Conservation (phyloP, 257 asterid genomes). For the Fraxinus pennsylvanica region DNA sequence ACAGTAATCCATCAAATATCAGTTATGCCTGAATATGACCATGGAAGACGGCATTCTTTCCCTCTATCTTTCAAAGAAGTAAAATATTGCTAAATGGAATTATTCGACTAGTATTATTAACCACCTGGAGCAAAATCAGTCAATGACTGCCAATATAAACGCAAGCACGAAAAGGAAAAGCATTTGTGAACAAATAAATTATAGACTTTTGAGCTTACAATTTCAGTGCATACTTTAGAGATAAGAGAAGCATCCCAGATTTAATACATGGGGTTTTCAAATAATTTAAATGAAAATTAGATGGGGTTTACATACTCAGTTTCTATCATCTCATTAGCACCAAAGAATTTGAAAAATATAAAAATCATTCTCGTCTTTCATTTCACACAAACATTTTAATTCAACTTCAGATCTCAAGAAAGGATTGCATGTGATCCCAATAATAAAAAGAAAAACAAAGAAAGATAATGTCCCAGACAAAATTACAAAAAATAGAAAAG, state of each 20-base stretch:
- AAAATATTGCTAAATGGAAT: neutral
- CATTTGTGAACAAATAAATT: constrained; percentile 13
- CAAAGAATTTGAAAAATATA: neutral
- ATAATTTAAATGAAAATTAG: constrained; percentile 21
- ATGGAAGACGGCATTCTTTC: neutral
- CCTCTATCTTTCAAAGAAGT: neutral
- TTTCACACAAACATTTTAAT: constrained; percentile 28
- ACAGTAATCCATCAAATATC: neutral
- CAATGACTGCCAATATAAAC: neutral
- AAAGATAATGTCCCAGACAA: neutral
- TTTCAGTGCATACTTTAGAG: neutral
- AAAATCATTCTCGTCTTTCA: constrained; percentile 2
- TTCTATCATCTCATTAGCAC: constrained; percentile 23
- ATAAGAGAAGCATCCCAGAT: constrained; percentile 1
- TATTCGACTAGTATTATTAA: constrained; percentile 4
- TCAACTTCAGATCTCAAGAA: constrained; percentile 14
- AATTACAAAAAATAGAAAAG: neutral
- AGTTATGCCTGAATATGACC: neutral
- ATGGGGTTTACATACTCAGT: constrained; percentile 15
- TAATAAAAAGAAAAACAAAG: constrained; percentile 5
- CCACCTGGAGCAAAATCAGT: neutral
- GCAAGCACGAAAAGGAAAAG: neutral
- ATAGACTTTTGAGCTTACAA: neutral
- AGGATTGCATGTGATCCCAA: neutral
- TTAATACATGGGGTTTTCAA: neutral